Percentiles rank a stretch among this genome's conserved stretches.
Evolutionary conservation across 768 basidiomycete species (phyloP).

Genomic region (Peribolospora baueri): DNA sequence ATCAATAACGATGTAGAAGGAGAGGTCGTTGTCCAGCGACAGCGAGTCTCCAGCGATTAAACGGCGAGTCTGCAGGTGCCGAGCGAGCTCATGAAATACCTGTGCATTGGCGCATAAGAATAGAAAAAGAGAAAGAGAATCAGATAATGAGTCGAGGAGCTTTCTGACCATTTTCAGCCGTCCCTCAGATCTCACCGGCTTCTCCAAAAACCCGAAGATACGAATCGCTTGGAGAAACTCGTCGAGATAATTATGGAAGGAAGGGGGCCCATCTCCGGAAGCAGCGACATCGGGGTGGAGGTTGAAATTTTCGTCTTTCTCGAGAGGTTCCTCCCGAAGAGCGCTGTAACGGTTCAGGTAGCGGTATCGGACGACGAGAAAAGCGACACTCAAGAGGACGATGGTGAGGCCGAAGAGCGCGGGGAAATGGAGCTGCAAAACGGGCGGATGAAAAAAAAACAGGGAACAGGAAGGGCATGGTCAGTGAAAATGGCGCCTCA

Average conservation of each 20-base stretch:
- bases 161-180: not conserved
- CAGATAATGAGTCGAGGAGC: not conserved
- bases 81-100: conserved; percentile 91
- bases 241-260: conserved; percentile 88
- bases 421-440: conserved; percentile 61
- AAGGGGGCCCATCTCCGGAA: conserved; percentile 31
- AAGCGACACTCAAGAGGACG: conserved; percentile 38
- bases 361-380: conserved; percentile 51
- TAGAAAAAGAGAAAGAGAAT: not conserved
- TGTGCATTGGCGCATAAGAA: conserved; percentile 14
- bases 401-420: conserved; percentile 57
- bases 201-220: conserved; percentile 92
- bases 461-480: conserved; percentile 1
- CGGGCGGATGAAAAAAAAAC: conserved; percentile 11
- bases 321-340: conserved; percentile 19
- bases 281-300: conserved; percentile 75
- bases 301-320: conserved; percentile 11
- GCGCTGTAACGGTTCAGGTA: conserved; percentile 23
- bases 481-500: not conserved
- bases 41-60: conserved; percentile 87
- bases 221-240: conserved; percentile 83
- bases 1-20: conserved; percentile 94
- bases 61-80: conserved; percentile 85
- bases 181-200: conserved; percentile 38
- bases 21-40: conserved; percentile 70